Base-by-base conservation (phyloP, 805 yeast genomes). In the Priceomyces melissophilus region DNA sequence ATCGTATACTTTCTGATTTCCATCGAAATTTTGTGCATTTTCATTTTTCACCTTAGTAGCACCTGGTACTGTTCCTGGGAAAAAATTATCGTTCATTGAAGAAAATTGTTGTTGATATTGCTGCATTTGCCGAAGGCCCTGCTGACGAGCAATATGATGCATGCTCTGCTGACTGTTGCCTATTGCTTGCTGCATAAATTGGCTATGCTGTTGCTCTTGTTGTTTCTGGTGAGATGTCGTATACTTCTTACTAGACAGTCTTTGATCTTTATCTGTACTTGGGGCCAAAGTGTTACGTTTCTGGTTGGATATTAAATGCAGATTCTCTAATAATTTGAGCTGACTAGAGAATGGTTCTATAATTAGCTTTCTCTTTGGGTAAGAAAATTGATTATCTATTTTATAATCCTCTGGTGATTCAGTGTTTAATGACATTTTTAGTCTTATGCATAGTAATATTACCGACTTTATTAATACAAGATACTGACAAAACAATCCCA, bases 311-410 rank as follows among this genome's bases (percentile, higher is more conserved):
- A 43, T 42, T 11, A 37, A 28, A 13, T 37, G 16, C 4, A 48
- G 33, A 15, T 46, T 47, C 23, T 55, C 54, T 20, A 65, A 54
- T 13, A 46, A 28, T 23, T 60, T 66, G 10, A 61, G 32, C 44
- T 65, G 71, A 38, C 42, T 42, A 37, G 45, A 49, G 47, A 65
- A 65, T 2, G 69, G 60, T 25, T 52, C 49, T 29, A 43, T 40
- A 31, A 58, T 57, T 36, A 63, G 45, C 16, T 44, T 40, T 47
- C 68, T 49, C 37, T 53, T 59, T 11, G 61, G 41, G 30, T 38
- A 30, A 41, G 20, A 10, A 9, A 13, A 10, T 13, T 20, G 13
- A 11, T 11, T 30, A 7, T 35, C 30, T 11, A 11, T 20, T 35
- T 11, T 12, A 26, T 32, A 5, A 17, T 10, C 23, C 14, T 32